Evolutionary conservation across 805 yeast genomes (phyloP), one percentile per base, ranked within the genome.

Genomic region (Saturnispora saitoi): DNA sequence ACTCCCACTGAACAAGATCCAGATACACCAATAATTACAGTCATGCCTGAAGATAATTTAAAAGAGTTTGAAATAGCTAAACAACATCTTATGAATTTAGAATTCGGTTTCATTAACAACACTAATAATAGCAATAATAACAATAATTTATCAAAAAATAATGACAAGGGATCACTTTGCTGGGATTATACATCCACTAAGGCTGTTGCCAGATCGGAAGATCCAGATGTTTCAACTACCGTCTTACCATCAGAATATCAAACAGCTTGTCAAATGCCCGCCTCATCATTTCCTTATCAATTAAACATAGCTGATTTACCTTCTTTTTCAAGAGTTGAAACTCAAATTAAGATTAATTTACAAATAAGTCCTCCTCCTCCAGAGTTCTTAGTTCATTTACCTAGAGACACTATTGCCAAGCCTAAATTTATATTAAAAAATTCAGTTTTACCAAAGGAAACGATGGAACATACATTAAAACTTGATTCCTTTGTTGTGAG

Each of bases 401-500:
- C 98, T 6, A 76, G 87, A 48, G 95, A 89, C 62, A 79, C 95
- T 32, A 84, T 91, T 44, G 82, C 95, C 12, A 88, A 90, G 62
- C 86, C 91, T 51, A 86, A 89, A 61, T 77, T 86, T 54, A 87
- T 89, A 58, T 69, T 90, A 24, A 63, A 61, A 36, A 67, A 70
- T 43, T 72, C 73, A 41, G 70, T 70, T 14, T 61, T 81, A 17
- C 75, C 77, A 1, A 68, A 65, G 7, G 71, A 76, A 24, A 63
- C 81, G 20, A 69, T 70, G 49, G 71, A 77, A 36, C 77, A 78
- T 58, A 64, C 83, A 61, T 66, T 86, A 32, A 81, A 70, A 61
- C 69, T 91, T 59, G 96, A 91, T 53, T 80, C 95, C 0, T 84
- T 78, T 63, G 91, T 89, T n/a, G 70, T 89, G 48, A 62, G 62